These are phyloP conservation scores for Sphagnum tenellum DNA, from an alignment of 225 moss, liverwort and hornwort genomes.

Conservation along the genomic window DNA sequence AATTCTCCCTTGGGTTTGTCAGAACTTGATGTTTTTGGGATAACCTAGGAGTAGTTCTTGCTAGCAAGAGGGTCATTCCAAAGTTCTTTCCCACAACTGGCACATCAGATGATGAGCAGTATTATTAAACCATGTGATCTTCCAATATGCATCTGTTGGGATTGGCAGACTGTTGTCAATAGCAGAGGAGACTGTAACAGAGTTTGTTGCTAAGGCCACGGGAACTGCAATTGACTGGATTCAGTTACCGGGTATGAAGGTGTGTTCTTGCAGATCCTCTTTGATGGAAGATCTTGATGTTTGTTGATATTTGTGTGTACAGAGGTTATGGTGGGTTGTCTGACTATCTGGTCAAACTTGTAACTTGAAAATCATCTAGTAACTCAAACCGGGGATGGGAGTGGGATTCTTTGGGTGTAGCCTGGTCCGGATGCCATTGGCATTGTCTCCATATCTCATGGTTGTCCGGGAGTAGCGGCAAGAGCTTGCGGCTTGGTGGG, in stretches of 20 bases:
- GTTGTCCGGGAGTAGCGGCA: slow-evolving; percentile 59
- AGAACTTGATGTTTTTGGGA: slow-evolving; percentile 6
- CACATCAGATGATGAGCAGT: too few relatives aligned
- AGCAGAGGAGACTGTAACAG: slow-evolving; percentile 54
- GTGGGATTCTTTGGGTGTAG: slow-evolving; percentile 20
- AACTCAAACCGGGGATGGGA: not conserved
- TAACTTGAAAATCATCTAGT: too few relatives aligned
- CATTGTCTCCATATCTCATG: slow-evolving; percentile 66
- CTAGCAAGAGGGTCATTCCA: too few relatives aligned
- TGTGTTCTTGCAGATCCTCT: not conserved
- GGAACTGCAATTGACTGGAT: slow-evolving; percentile 70
- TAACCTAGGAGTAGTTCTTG: too few relatives aligned
- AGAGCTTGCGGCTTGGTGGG: slow-evolving; percentile 64
- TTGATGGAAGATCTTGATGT: too few relatives aligned
- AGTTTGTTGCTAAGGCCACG: slow-evolving; percentile 59
- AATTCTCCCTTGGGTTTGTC: slow-evolving; percentile 1
- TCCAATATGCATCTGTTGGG: too few relatives aligned
- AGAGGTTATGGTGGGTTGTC: too few relatives aligned
- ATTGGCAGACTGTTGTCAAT: slow-evolving; percentile 42
- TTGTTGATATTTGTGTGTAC: too few relatives aligned
- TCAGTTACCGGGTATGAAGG: slow-evolving; percentile 78
- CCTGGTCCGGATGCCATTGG: slow-evolving; percentile 78
- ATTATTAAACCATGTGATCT: too few relatives aligned
- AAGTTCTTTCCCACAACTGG: too few relatives aligned
- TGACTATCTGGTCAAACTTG: too few relatives aligned